Percentiles rank a stretch among this genome's conserved stretches.
Evolutionary conservation across 2,329 filamentous ascomycete species (phyloP).

Genomic region (Trichoderma sp.): DNA sequence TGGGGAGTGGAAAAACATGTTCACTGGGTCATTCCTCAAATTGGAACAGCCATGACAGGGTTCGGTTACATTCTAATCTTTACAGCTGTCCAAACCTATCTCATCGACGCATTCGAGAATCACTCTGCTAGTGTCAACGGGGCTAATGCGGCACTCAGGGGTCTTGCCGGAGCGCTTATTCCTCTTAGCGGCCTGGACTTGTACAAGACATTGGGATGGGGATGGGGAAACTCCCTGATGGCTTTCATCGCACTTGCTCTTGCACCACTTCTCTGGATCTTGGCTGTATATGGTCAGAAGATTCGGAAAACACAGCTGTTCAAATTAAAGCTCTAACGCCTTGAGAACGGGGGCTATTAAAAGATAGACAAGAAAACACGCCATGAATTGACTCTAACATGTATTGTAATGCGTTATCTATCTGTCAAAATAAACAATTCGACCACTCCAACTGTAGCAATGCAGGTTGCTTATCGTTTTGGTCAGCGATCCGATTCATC

Average conservation of each 20-base stretch:
- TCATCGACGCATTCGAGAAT: not conserved
- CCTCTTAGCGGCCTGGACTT: not conserved
- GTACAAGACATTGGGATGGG: not conserved
- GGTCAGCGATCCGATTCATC: not conserved
- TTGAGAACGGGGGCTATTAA: not conserved
- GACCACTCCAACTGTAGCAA: not conserved
- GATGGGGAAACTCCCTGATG: not conserved
- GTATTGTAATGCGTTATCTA: not conserved
- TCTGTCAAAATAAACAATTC: not conserved
- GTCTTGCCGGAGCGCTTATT: not conserved
- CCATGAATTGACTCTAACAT: not conserved
- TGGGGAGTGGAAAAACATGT: not conserved
- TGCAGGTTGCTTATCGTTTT: not conserved
- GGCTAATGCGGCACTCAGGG: not conserved
- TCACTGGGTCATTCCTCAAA: not conserved
- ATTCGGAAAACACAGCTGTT: not conserved
- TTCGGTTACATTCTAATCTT: not conserved
- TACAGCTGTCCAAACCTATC: not conserved
- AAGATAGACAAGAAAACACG: not conserved
- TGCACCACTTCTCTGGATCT: not conserved
- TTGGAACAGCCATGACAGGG: not conserved
- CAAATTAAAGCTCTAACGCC: not conserved
- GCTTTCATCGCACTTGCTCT: not conserved
- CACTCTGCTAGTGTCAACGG: not conserved
- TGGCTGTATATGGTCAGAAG: not conserved